A percentile compares a stretch with the other conserved stretches of the same genome.
These are phyloP conservation scores for Jimgerdemannia lactiflua DNA, from an alignment of 192 early-diverging fungal genomes.

Conservation along the genomic window DNA sequence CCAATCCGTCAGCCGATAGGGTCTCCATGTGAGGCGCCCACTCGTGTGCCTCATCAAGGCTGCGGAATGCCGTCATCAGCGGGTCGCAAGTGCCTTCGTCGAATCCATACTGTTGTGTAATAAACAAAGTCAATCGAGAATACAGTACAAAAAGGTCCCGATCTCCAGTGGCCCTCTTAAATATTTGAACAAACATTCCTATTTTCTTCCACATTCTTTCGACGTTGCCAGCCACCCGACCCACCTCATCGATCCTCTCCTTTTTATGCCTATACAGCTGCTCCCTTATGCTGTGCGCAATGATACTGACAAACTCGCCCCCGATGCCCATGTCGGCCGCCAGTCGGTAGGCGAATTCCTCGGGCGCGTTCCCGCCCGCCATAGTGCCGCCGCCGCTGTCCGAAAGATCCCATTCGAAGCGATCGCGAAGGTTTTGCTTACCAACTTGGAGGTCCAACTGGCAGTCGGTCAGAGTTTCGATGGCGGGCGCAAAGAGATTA, in stretches of 20 bases:
- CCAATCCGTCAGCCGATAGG: constrained; percentile 55
- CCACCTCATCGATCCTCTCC: constrained; percentile 44
- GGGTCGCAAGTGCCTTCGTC: constrained; percentile 32
- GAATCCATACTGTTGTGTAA: constrained; percentile 15
- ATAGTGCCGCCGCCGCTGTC: constrained; percentile 12
- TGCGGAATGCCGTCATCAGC: constrained; percentile 41
- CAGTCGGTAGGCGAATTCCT: constrained; percentile 66
- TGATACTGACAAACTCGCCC: constrained; percentile 74
- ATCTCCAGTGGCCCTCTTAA: not conserved
- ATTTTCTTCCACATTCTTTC: not conserved
- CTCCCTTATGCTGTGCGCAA: constrained; percentile 73
- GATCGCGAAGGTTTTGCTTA: constrained; percentile 75
- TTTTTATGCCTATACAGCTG: constrained; percentile 62
- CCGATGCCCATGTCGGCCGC: constrained; percentile 75
- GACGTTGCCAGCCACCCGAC: not conserved
- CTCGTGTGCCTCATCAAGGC: constrained; percentile 39
- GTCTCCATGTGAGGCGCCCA: constrained; percentile 56
- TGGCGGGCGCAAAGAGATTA: too few relatives aligned
- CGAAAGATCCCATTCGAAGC: constrained; percentile 89
- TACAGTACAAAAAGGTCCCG: not conserved
- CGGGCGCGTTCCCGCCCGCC: constrained; percentile 43
- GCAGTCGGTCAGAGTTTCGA: constrained; percentile 16
- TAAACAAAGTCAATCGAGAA: not conserved
- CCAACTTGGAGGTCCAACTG: constrained; percentile 87
- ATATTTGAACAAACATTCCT: not conserved